phyloP scores from a whole-genome alignment of 2,329 filamentous ascomycete genomes.

The Knufia petricola region DNA sequence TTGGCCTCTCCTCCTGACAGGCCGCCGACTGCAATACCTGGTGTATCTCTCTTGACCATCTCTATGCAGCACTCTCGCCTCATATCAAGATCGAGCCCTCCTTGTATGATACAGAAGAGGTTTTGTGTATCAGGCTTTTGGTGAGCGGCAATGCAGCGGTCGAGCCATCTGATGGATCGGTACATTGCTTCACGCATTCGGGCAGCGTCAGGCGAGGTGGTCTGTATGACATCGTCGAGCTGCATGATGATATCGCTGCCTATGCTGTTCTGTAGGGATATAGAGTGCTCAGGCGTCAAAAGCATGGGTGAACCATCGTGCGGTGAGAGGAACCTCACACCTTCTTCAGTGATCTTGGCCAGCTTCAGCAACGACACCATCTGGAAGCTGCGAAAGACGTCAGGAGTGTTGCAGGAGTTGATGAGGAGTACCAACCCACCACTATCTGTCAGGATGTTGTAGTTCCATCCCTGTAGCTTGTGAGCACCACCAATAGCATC shows the following conservation, averaged over 20 bases:
- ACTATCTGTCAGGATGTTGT: conserved; percentile 78
- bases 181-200: conserved; percentile 94
- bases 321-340: conserved; percentile 89
- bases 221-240: conserved; percentile 93
- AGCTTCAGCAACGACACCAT: conserved; percentile 96
- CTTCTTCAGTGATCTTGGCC: conserved; percentile 88
- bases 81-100: conserved; percentile 80
- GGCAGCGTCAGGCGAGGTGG: conserved; percentile 77
- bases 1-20: conserved; percentile 94
- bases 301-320: conserved; percentile 95
- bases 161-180: conserved; percentile 87
- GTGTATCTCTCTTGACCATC: conserved; percentile 86
- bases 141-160: conserved; percentile 87
- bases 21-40: conserved; percentile 92
- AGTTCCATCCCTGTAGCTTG: conserved; percentile 85
- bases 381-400: conserved; percentile 61
- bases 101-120: conserved; percentile 97
- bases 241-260: conserved; percentile 99
- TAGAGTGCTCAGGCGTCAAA: conserved; percentile 93
- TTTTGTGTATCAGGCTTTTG: conserved; percentile 75
- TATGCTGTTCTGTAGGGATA: conserved; percentile 90
- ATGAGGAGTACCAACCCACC: conserved; percentile 34
- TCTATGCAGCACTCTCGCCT: conserved; percentile 70
- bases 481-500: conserved; percentile 86
- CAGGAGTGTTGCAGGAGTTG: conserved; percentile 7